Conservation (phyloP, 1,284 basidiomycete species). For the Rhizoctonia solani region DNA sequence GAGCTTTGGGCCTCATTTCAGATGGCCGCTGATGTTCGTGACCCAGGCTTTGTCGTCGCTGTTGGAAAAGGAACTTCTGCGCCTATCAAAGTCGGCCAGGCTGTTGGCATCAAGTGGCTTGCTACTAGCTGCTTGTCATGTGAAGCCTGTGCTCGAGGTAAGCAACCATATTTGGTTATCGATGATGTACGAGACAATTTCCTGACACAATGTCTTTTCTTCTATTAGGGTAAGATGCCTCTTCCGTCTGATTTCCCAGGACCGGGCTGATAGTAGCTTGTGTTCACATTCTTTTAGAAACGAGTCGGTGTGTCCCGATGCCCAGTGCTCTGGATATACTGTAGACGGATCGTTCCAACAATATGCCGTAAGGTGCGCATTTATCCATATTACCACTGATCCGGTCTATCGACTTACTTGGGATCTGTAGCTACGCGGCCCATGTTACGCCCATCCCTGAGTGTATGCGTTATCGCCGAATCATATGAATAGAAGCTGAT, state of each 20-base stretch:
- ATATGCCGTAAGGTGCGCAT: conserved; percentile 61
- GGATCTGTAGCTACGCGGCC: conserved; percentile 11
- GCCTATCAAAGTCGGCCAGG: conserved; percentile 67
- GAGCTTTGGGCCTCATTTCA: neutral
- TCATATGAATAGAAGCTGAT: conserved; percentile 45
- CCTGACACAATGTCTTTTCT: conserved; percentile 55
- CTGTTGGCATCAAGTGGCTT: conserved; percentile 88
- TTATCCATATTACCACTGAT: neutral
- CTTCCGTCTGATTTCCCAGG: conserved; percentile 29
- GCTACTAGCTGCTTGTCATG: conserved; percentile 60
- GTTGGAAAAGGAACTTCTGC: conserved; percentile 69
- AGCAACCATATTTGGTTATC: conserved; percentile 56
- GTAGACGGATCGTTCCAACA: conserved; percentile 85
- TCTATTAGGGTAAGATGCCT: conserved; percentile 36
- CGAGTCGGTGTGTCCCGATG: conserved; percentile 55
- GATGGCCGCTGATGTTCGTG: conserved; percentile 21
- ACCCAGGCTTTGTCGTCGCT: conserved; percentile 65
- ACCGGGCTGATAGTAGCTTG: neutral
- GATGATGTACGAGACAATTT: conserved; percentile 72
- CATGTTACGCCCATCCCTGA: conserved; percentile 27
- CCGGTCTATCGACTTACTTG: conserved; percentile 45
- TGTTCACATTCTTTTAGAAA: conserved; percentile 48
- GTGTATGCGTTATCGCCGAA: conserved; percentile 4
- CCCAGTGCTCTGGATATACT: conserved; percentile 70
- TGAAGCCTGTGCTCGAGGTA: conserved; percentile 27